phyloP scores from a whole-genome alignment of 176 grass and related monocot genomes.

The Bromus sterilis region DNA sequence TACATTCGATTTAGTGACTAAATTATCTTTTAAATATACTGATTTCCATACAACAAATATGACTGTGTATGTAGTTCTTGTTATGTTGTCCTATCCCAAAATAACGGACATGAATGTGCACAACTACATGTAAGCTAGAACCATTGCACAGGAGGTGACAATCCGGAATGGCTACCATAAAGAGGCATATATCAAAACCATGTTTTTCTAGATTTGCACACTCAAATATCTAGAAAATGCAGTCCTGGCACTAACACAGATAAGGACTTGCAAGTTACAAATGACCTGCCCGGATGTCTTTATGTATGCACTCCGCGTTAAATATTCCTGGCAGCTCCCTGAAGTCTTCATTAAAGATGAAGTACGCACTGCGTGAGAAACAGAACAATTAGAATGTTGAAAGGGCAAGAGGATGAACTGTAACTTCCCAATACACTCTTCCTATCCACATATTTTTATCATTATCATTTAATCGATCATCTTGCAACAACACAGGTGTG shows the following conservation, averaged over 20 bases:
- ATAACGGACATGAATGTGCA: too few species aligned
- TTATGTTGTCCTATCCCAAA: too few species aligned
- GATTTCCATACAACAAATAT: too few species aligned
- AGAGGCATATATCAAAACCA: background rate
- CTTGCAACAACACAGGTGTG: too few species aligned
- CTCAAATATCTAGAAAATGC: background rate
- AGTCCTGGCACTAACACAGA: background rate
- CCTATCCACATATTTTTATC: background rate
- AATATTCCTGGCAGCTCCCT: slow-evolving; percentile 86
- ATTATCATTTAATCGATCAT: too few species aligned
- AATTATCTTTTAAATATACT: too few species aligned
- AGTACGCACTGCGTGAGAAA: slow-evolving; percentile 73
- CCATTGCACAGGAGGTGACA: background rate
- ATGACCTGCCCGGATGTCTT: slow-evolving; percentile 76
- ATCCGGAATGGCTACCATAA: background rate
- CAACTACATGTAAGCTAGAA: too few species aligned
- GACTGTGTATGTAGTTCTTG: background rate
- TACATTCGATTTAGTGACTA: too few species aligned
- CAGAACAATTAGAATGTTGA: background rate
- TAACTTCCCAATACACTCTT: background rate
- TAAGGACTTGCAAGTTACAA: slow-evolving; percentile 44
- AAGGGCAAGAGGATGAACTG: background rate
- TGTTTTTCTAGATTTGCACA: background rate
- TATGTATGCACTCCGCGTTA: slow-evolving; percentile 78
- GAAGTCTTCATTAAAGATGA: slow-evolving; percentile 95